Conservation (phyloP, 495 filamentous ascomycete species). For the Aspergillus nidulans region DNA sequence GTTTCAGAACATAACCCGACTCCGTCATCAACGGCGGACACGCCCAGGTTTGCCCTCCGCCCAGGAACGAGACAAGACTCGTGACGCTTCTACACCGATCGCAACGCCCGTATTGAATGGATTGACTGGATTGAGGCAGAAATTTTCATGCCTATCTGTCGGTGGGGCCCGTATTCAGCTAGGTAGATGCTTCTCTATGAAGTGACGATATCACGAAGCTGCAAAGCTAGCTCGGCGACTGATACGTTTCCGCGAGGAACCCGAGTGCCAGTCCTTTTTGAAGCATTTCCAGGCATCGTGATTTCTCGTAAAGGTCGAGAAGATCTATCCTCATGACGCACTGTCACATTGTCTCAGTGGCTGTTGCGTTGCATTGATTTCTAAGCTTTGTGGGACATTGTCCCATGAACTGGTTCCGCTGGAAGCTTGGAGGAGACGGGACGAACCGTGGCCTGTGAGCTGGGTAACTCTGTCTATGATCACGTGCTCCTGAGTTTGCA, state of each 20-base stretch:
- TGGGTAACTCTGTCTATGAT: background rate
- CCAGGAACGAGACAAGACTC: background rate
- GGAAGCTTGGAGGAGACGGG: background rate
- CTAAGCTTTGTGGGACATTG: background rate
- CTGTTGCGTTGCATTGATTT: background rate
- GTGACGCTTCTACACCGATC: background rate
- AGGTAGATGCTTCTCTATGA: background rate
- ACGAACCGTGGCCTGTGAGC: background rate
- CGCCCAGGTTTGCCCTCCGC: conserved; percentile 1
- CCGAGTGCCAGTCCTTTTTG: background rate
- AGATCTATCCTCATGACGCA: background rate
- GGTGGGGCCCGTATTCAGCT: background rate
- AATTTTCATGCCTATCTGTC: conserved; percentile 8
- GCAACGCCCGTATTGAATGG: background rate
- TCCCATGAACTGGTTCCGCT: background rate
- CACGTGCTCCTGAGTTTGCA: background rate
- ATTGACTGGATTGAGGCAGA: conserved; percentile 1
- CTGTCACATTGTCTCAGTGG: background rate
- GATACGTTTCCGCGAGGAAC: background rate
- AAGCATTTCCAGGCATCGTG: background rate
- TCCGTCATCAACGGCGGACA: background rate
- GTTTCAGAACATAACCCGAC: background rate
- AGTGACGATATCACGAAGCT: background rate
- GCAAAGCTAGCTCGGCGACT: too few species aligned
- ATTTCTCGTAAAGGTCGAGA: background rate